Base-by-base conservation (phyloP, 2,329 filamentous ascomycete species). In the Hypomyces perniciosus region DNA sequence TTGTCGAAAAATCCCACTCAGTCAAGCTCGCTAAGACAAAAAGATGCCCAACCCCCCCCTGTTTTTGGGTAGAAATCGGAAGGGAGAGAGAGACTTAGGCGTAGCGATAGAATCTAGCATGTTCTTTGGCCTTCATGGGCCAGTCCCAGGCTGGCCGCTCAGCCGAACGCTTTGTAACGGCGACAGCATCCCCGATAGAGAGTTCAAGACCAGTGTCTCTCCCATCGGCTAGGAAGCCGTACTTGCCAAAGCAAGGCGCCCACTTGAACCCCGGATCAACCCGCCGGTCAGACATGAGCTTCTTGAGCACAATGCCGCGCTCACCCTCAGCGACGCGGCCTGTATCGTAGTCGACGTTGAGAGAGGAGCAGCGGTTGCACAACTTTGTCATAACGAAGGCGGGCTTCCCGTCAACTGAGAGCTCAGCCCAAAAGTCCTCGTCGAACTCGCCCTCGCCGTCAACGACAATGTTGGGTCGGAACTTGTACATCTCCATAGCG, bases 381-480 rank as follows among this genome's bases (percentile, higher is more conserved):
- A 90, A 87, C 46, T 80, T 81, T 33, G 84, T 89, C 30, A 90
- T 69, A 5, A 77, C 62, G 6, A 89, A 69, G 38, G 68, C 69
- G 5, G 64, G 61, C 13, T 50, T 30, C 33, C 56, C 54, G 46
- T 61, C 55, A 37, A 86, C 63, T 12, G 65, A 65, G 33, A 89
- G 65, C 60, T 84, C 81, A 3, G 71, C 78, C 86, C 85, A 90
- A 61, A 78, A 88, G 62, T 90, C 86, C 64, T 90, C 86, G 9
- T 84, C 83, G 63, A 79, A 90, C 1, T 79, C 68, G 8, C 67
- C 65, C 4, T 79, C 75, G 3, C 81, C 83, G 35, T 79, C 77
- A 1, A 90, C 68, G 1, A 90, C 81, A 43, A 90, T 78, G 62
- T 89, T 90, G 1, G 86, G 84, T 34, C 87, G 79, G 65, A 90